Evolutionary conservation across 352 stramenopile genomes (phyloP), one percentile per base, ranked within the genome.

Genomic region (Phytophthora agathidicida): DNA sequence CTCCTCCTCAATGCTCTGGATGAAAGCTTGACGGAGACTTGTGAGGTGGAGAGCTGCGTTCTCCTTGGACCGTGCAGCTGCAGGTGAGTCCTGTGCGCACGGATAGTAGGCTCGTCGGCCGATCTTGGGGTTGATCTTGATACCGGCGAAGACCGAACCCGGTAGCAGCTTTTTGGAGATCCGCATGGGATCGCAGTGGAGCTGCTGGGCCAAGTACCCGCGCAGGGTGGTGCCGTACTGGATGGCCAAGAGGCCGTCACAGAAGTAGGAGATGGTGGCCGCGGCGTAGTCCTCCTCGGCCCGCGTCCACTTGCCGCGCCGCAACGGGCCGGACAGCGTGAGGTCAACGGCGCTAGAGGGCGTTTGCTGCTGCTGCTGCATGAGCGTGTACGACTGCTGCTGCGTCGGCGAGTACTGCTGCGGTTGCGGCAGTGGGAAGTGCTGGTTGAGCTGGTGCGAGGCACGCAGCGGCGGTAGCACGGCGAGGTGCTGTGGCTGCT

Each of bases 141-240:
- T 76, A 22, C 75, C 79, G 24, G 75, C 76, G 39, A 91, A 87
- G 23, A 83, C 70, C 1, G 66, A 75, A 5, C 80, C 80, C 0
- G 80, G 77, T 35, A 90, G 61, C 22, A 91, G 60, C 59, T 91
- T 91, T 75, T 91, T 91, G 32, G 82, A 91, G 56, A 91, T 85
- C 13, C 82, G 73, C 82, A 91, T 91, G 19, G 82, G 82, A 43
- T 88, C 75, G 60, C 82, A 92, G 55, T 92, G 75, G 1, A 92
- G 63, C 38, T 86, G 70, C 50, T 88, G 71, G 2, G 82, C 82
- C 30, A 92, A 63, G 61, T 86, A 92, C 19, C 79, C 76, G n/a
- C 82, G 75, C 24, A 92, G 62, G 13, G 77, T 88, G 41, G 83
- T 89, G 55, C 83, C 83, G 62, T 87, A 88, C 59, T 87, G 78